Conservation (phyloP, 805 yeast genomes). For the Kluyveromyces starmeri region DNA sequence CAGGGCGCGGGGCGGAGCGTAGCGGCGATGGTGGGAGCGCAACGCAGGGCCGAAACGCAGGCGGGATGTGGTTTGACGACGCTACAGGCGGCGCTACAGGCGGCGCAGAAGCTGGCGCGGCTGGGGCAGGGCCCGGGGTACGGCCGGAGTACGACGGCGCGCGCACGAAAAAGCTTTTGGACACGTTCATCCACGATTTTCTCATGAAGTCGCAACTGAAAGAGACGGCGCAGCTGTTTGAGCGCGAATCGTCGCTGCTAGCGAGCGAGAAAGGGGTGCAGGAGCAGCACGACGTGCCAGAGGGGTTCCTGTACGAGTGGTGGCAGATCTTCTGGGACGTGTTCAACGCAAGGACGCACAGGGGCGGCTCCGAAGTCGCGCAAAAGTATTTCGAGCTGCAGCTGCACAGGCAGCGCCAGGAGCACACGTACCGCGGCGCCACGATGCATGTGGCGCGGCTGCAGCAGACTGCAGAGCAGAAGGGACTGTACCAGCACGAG, state of each 20-base stretch:
- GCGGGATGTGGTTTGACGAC: too few relatives aligned
- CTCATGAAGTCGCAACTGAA: slow-evolving; percentile 62
- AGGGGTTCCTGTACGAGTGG: slow-evolving; percentile 87
- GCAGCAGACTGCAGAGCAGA: slow-evolving; percentile 34
- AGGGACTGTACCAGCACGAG: slow-evolving; percentile 30
- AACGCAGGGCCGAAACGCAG: too few relatives aligned
- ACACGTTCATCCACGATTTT: slow-evolving; percentile 83
- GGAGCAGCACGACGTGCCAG: slow-evolving; percentile 59
- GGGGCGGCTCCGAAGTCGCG: slow-evolving; percentile 55
- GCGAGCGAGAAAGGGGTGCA: slow-evolving; percentile 15
- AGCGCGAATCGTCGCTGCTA: slow-evolving; percentile 61
- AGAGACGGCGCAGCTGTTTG: slow-evolving; percentile 65
- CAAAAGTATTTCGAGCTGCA: slow-evolving; percentile 64
- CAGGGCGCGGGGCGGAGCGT: too few relatives aligned
- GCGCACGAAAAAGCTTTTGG: slow-evolving; percentile 45
- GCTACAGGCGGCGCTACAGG: too few relatives aligned
- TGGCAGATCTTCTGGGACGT: slow-evolving; percentile 96
- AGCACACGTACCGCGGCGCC: slow-evolving; percentile 39
- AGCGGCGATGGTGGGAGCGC: too few relatives aligned
- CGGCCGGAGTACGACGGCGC: slow-evolving; percentile 7
- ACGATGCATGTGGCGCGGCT: slow-evolving; percentile 37
- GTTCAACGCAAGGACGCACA: slow-evolving; percentile 67
- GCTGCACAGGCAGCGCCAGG: slow-evolving; percentile 49
- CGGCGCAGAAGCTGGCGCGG: too few relatives aligned
- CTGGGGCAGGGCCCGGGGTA: too few relatives aligned